These are phyloP conservation scores for Botrytis sinoallii DNA, from an alignment of 2,329 filamentous ascomycete genomes.

Conservation along the genomic window DNA sequence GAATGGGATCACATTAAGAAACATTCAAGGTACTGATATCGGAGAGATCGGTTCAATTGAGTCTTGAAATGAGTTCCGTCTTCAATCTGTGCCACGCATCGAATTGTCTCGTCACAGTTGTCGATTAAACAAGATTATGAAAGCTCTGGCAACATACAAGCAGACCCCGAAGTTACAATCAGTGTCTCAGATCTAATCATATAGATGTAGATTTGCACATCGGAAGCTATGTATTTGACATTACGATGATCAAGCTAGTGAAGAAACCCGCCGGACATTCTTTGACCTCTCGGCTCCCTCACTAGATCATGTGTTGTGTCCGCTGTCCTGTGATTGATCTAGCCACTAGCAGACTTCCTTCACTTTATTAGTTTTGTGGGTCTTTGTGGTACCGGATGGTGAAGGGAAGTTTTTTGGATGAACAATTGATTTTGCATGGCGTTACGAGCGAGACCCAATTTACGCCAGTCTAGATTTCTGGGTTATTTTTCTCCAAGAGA, in stretches of 20 bases:
- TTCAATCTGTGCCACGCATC: too few species aligned
- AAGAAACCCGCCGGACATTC: not conserved
- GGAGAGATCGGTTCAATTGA: too few species aligned
- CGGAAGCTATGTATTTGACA: not conserved
- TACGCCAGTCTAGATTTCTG: not conserved
- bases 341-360: not conserved
- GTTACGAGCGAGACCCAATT: not conserved
- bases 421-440: not conserved
- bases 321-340: not conserved
- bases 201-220: not conserved
- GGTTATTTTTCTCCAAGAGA: not conserved
- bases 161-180: not conserved
- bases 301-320: not conserved
- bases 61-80: not conserved
- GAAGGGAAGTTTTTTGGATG: not conserved
- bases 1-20: not conserved
- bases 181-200: not conserved
- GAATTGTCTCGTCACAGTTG: too few species aligned
- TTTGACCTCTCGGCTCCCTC: too few species aligned
- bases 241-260: not conserved
- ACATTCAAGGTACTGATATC: not conserved
- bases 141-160: not conserved
- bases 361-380: not conserved
- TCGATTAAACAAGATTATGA: not conserved
- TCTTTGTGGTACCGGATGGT: not conserved